Conservation (phyloP, 768 basidiomycete species). For the Kwoniella bestiolae region DNA sequence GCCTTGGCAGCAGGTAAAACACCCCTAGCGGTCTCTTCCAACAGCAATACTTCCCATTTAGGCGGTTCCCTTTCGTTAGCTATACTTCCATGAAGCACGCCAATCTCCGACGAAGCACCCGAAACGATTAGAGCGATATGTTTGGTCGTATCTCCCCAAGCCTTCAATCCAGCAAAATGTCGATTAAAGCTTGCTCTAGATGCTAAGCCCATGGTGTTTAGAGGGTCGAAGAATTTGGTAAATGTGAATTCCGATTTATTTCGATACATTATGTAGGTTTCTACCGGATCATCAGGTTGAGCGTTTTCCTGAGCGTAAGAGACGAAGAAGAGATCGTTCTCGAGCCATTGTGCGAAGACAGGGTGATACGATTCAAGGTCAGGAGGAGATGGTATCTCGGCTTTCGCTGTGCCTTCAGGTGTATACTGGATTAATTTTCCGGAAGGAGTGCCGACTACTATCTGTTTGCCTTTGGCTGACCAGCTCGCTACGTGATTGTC, state of each 20-base stretch:
- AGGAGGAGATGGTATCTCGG: slow-evolving; percentile 48
- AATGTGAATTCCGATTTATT: slow-evolving; percentile 46
- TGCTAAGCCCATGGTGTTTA: slow-evolving; percentile 54
- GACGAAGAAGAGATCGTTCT: slow-evolving; percentile 60
- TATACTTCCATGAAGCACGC: slow-evolving; percentile 47
- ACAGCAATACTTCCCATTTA: slow-evolving; percentile 49
- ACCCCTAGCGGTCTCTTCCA: slow-evolving; percentile 56
- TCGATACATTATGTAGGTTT: slow-evolving; percentile 54
- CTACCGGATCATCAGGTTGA: slow-evolving; percentile 52
- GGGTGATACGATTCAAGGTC: slow-evolving; percentile 31
- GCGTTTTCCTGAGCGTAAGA: slow-evolving; percentile 44
- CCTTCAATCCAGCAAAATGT: slow-evolving; percentile 44
- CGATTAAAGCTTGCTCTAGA: slow-evolving; percentile 46
- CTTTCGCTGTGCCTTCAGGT: slow-evolving; percentile 58
- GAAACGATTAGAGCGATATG: slow-evolving; percentile 56
- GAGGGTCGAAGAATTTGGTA: slow-evolving; percentile 54
- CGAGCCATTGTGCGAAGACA: slow-evolving; percentile 58
- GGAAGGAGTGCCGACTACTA: slow-evolving; percentile 53
- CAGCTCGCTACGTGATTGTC: slow-evolving; percentile 52
- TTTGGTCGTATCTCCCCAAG: slow-evolving; percentile 55
- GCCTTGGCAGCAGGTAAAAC: slow-evolving; percentile 53
- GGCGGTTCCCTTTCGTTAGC: slow-evolving; percentile 31
- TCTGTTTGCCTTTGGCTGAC: slow-evolving; percentile 60
- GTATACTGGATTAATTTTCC: slow-evolving; percentile 57
- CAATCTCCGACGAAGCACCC: slow-evolving; percentile 56